These are phyloP conservation scores for Obba rivulosa DNA, from an alignment of 768 basidiomycete species.

Conservation along the genomic window DNA sequence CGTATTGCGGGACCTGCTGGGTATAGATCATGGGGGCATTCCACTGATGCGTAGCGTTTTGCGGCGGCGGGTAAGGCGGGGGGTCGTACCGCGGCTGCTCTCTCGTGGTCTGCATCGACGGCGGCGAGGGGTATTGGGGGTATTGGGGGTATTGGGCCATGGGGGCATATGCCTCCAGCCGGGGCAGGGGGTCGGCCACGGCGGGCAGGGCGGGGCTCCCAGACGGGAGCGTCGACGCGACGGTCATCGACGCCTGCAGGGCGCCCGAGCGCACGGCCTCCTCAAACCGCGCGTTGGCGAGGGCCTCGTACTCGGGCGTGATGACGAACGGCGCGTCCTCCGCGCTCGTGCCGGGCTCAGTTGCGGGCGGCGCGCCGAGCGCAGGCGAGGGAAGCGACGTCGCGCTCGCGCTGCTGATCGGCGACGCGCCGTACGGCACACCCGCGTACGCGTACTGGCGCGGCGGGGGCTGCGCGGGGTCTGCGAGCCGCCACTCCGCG, in stretches of 20 bases:
- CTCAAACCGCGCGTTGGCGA: slow-evolving; percentile 20
- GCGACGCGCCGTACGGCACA: slow-evolving; percentile 8
- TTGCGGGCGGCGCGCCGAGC: slow-evolving; percentile 5
- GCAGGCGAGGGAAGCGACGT: slow-evolving; percentile 13
- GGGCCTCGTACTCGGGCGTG: slow-evolving; percentile 23
- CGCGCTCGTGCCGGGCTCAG: slow-evolving; percentile 3
- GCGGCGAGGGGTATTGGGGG: too few species aligned
- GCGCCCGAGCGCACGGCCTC: slow-evolving; percentile 21
- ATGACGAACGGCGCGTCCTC: slow-evolving; percentile 25
- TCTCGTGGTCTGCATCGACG: too few species aligned
- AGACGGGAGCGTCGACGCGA: not conserved
- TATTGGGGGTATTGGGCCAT: too few species aligned
- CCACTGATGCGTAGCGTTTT: too few species aligned
- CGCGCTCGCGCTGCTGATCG: slow-evolving; percentile 10
- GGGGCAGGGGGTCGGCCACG: too few species aligned
- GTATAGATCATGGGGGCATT: too few species aligned
- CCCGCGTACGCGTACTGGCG: not conserved
- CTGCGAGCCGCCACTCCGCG: too few species aligned
- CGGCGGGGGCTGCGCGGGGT: not conserved
- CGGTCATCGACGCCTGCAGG: slow-evolving; percentile 22
- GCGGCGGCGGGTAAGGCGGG: too few species aligned
- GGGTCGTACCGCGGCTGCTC: too few species aligned
- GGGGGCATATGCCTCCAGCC: too few species aligned
- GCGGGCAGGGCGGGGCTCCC: not conserved
- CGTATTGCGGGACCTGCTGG: too few species aligned